Conservation (phyloP, 495 filamentous ascomycete genomes). For the Beverwykella pulmonaria region DNA sequence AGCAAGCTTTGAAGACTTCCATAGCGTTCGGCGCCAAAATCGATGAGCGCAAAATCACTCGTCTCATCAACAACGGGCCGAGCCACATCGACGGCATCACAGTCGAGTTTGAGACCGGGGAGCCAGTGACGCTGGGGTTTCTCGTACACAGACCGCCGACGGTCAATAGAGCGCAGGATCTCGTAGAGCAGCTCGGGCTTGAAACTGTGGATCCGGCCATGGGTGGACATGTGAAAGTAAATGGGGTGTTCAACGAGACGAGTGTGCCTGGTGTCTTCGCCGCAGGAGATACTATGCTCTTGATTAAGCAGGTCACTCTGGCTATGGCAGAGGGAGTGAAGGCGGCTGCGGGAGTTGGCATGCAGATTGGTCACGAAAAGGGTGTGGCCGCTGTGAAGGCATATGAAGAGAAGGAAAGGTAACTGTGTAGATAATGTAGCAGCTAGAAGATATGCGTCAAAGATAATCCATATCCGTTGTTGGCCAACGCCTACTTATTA, state of each 20-base stretch:
- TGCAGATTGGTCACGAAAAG: slow-evolving; percentile 71
- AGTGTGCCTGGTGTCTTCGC: slow-evolving; percentile 34
- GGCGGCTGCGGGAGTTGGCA: slow-evolving; percentile 62
- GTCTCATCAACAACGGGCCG: slow-evolving; percentile 26
- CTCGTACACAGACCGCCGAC: slow-evolving; percentile 23
- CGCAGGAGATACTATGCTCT: slow-evolving; percentile 30
- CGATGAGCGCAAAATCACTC: slow-evolving; percentile 27
- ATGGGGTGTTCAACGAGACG: slow-evolving; percentile 32
- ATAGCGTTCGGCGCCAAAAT: slow-evolving; percentile 19
- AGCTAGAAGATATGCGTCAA: no score
- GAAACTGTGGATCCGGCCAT: slow-evolving; percentile 16
- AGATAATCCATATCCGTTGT: no score
- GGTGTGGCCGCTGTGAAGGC: slow-evolving; percentile 63
- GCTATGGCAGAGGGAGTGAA: slow-evolving; percentile 29
- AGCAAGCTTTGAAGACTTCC: slow-evolving; percentile 10
- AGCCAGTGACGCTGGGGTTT: slow-evolving; percentile 29
- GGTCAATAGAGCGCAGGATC: slow-evolving; percentile 28
- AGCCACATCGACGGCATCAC: slow-evolving; percentile 19
- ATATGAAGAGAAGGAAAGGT: slow-evolving; percentile 3
- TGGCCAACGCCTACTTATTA: no score
- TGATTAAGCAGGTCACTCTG: slow-evolving; percentile 34
- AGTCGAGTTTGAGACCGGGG: slow-evolving; percentile 27
- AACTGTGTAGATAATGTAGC: neutral
- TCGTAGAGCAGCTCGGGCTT: slow-evolving; percentile 28
- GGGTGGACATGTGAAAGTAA: slow-evolving; percentile 25